phyloP scores from a whole-genome alignment of 2,329 filamentous ascomycete species.

The Ophidiomyces ophidiicola region DNA sequence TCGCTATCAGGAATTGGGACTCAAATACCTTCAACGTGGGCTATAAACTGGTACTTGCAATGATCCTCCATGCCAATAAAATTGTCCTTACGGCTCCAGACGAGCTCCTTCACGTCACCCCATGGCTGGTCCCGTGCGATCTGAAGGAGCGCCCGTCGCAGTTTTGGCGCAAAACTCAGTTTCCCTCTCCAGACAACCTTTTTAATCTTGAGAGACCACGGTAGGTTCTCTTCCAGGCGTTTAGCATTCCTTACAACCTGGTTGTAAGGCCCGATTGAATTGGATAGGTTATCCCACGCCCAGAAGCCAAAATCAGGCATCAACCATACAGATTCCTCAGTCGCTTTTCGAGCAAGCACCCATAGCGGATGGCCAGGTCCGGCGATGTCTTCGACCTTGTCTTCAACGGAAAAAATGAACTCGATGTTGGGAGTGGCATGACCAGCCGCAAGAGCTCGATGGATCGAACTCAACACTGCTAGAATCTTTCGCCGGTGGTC shows the following conservation, averaged over 20 bases:
- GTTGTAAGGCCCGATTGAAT: conserved; percentile 27
- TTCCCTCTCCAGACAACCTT: conserved; percentile 42
- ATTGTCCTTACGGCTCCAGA: conserved; percentile 32
- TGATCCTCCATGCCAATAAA: conserved; percentile 41
- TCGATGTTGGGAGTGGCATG: conserved; percentile 32
- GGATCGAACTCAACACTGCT: conserved; percentile 37
- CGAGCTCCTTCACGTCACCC: conserved; percentile 36
- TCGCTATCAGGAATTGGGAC: not conserved
- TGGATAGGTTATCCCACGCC: conserved; percentile 34
- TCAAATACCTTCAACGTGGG: conserved; percentile 40
- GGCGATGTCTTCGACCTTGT: conserved; percentile 34
- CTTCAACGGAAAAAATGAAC: conserved; percentile 36
- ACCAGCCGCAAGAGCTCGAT: conserved; percentile 37
- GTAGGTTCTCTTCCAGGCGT: conserved; percentile 16
- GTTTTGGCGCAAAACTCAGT: conserved; percentile 30
- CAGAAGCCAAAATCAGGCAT: conserved; percentile 44
- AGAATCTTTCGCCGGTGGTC: conserved; percentile 30
- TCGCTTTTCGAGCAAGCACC: conserved; percentile 31
- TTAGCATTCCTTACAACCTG: conserved; percentile 27
- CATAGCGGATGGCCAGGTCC: conserved; percentile 29
- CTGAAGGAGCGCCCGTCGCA: conserved; percentile 32
- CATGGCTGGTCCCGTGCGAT: conserved; percentile 32
- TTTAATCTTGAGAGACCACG: conserved; percentile 29
- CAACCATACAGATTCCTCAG: conserved; percentile 37
- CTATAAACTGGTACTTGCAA: conserved; percentile 42